Conservation (phyloP, 169 alveolate species). For the Plasmodium knowlesi region DNA sequence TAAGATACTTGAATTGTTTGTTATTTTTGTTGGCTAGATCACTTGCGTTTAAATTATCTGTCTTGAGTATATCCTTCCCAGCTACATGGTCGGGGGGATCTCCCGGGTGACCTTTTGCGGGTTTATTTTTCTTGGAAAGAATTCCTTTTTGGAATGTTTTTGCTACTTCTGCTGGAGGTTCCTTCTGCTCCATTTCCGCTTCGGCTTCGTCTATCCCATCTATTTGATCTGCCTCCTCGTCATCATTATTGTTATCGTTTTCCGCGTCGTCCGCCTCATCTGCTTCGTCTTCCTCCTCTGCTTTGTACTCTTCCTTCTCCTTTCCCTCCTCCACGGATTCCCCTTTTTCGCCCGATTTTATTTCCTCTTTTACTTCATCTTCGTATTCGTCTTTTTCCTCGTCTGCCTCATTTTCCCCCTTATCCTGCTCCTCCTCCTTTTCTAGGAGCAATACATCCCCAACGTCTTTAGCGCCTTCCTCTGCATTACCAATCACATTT, state of each 20-base stretch:
- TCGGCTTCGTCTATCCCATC: neutral
- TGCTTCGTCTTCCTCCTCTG: constrained; percentile 6
- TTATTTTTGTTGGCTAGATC: constrained; percentile 45
- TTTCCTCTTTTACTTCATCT: neutral
- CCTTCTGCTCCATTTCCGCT: neutral
- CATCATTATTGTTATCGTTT: neutral
- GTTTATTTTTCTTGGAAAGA: constrained; percentile 9
- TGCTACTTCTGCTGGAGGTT: neutral
- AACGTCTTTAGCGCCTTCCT: neutral
- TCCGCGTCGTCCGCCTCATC: neutral
- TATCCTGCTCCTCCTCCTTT: neutral
- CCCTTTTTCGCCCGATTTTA: neutral
- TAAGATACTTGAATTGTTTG: constrained; percentile 51
- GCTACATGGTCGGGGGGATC: neutral
- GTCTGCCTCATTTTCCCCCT: constrained; percentile 5
- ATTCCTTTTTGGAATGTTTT: neutral
- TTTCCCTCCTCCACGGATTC: neutral
- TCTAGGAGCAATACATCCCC: neutral
- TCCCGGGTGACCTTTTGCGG: constrained; percentile 2
- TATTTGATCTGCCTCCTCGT: neutral
- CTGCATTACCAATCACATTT: neutral
- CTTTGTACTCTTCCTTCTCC: neutral
- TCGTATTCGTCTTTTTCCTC: constrained; percentile 12
- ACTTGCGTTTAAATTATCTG: neutral
- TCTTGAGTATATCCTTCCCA: constrained; percentile 8